Conservation (phyloP, 2,329 filamentous ascomycete species). For the Emergomyces pasteurianus region DNA sequence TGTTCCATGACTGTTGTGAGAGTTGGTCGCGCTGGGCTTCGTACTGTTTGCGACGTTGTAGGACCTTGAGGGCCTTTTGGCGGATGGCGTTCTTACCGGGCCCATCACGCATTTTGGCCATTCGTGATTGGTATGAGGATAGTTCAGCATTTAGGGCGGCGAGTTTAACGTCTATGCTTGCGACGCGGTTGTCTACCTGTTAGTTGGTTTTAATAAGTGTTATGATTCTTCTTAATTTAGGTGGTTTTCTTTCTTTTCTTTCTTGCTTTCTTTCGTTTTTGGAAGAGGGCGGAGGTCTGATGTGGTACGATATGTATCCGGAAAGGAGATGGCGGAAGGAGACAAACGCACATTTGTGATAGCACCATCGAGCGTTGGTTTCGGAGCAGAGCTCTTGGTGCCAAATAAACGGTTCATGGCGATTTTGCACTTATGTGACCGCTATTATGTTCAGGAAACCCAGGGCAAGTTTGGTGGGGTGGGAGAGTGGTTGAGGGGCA, state of each 20-base stretch:
- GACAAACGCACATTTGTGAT: slow-evolving; percentile 57
- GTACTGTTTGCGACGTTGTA: slow-evolving; percentile 88
- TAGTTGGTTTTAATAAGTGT: background rate
- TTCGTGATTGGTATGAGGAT: slow-evolving; percentile 71
- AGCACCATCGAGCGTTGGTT: slow-evolving; percentile 73
- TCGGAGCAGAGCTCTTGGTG: slow-evolving; percentile 71
- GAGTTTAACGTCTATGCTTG: slow-evolving; percentile 87
- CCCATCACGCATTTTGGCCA: slow-evolving; percentile 87
- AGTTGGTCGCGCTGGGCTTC: slow-evolving; percentile 89
- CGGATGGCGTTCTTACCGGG: slow-evolving; percentile 88
- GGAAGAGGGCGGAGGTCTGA: slow-evolving; percentile 1
- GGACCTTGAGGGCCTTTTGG: slow-evolving; percentile 85
- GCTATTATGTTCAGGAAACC: background rate
- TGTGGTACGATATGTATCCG: background rate
- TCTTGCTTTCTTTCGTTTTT: no score
- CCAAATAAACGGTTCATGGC: slow-evolving; percentile 94
- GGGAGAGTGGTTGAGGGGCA: background rate
- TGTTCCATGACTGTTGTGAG: slow-evolving; percentile 92
- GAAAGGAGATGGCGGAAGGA: background rate
- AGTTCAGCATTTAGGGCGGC: slow-evolving; percentile 86
- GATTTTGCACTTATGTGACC: background rate
- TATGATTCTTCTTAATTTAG: background rate
- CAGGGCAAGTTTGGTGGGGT: background rate
- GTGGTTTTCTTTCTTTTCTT: no score
- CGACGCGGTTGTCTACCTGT: slow-evolving; percentile 67